Evolutionary conservation across 1,139 yeast genomes (phyloP).

Genomic region (Taphrina sp.): DNA sequence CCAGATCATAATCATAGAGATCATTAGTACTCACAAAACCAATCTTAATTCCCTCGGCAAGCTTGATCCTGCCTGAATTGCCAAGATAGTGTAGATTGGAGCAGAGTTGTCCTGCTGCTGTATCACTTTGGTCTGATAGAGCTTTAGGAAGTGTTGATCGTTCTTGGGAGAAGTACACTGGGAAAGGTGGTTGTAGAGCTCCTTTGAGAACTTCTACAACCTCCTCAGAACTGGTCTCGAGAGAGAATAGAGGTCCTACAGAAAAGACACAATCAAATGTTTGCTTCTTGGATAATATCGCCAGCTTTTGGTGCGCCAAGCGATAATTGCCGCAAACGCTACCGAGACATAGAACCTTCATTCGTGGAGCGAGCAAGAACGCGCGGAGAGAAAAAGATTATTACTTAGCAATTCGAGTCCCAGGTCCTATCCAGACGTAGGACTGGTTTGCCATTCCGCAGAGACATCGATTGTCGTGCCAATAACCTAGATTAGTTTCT

Average conservation of each 20-base stretch:
- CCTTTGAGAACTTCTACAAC: slow-evolving; percentile 15
- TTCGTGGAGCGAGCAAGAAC: no score
- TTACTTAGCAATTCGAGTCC: no score
- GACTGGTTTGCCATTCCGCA: no score
- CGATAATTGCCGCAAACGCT: slow-evolving; percentile 25
- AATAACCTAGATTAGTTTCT: no score
- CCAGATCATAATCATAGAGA: slow-evolving; percentile 38
- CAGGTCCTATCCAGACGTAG: no score
- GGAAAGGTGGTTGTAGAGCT: slow-evolving; percentile 15
- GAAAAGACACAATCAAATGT: slow-evolving; percentile 32
- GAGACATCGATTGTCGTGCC: no score
- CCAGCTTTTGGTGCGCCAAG: slow-evolving; percentile 30
- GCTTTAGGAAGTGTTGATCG: slow-evolving; percentile 21
- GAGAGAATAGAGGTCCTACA: slow-evolving; percentile 31
- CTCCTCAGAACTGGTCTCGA: not conserved
- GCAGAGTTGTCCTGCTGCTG: slow-evolving; percentile 31
- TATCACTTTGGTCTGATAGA: slow-evolving; percentile 10
- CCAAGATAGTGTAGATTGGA: slow-evolving; percentile 32
- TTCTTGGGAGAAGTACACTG: slow-evolving; percentile 33
- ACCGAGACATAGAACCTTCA: slow-evolving; percentile 31
- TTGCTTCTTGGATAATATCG: slow-evolving; percentile 23
- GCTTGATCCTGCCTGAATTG: slow-evolving; percentile 21
- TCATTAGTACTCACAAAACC: slow-evolving; percentile 16
- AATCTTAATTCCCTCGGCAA: slow-evolving; percentile 24
- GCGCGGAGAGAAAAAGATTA: no score